Percentiles rank a stretch among this genome's conserved stretches.
Evolutionary conservation across 2,329 filamentous ascomycete genomes (phyloP).

Genomic region (Keithomyces neogunnii): DNA sequence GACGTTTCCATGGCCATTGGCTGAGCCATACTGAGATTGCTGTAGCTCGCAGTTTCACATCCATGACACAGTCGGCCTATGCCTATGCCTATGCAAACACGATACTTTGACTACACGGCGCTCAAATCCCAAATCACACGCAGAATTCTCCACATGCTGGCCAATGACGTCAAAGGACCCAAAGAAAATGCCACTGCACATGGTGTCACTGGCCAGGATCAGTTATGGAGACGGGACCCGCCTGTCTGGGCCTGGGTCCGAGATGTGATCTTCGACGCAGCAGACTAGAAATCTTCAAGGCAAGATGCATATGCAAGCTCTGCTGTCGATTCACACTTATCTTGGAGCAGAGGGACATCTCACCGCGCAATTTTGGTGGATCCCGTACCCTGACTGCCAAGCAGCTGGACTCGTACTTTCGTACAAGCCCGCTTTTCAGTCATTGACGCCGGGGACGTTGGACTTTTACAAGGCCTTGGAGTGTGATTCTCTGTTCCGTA

Average conservation of each 20-base stretch:
- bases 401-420: background rate
- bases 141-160: background rate
- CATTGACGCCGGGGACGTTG: background rate
- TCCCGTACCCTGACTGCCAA: background rate
- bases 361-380: background rate
- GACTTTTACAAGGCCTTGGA: background rate
- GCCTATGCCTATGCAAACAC: background rate
- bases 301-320: background rate
- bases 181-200: background rate
- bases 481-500: background rate
- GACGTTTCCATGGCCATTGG: background rate
- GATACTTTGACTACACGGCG: background rate
- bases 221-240: constrained; percentile 1
- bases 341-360: background rate
- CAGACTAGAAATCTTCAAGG: background rate
- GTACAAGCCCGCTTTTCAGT: background rate
- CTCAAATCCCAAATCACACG: background rate
- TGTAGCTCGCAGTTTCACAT: background rate
- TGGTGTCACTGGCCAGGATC: background rate
- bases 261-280: background rate
- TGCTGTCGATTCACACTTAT: background rate
- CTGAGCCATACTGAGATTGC: background rate
- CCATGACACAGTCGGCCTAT: background rate
- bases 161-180: constrained; percentile 2
- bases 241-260: background rate